phyloP scores from a whole-genome alignment of 2,329 filamentous ascomycete genomes.

The Epichloe baconii region DNA sequence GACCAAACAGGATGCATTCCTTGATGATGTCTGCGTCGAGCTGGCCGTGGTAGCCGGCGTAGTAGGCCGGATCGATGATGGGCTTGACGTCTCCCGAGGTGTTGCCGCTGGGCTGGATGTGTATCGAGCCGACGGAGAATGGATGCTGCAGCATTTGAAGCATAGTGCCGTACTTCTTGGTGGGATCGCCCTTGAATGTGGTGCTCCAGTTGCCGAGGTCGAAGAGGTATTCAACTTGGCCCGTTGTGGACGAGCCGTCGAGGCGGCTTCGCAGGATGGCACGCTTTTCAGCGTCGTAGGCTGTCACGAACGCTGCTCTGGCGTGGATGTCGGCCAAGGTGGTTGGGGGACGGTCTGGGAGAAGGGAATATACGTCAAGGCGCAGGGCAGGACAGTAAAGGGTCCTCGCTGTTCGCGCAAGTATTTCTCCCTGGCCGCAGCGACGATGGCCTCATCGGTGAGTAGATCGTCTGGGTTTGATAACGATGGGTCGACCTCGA shows the following conservation, averaged over 20 bases:
- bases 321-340: slow-evolving; percentile 11
- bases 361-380: slow-evolving; percentile 29
- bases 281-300: slow-evolving; percentile 12
- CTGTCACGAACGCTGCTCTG: slow-evolving; percentile 11
- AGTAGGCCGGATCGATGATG: slow-evolving; percentile 30
- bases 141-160: slow-evolving; percentile 39
- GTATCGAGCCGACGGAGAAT: slow-evolving; percentile 33
- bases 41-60: slow-evolving; percentile 22
- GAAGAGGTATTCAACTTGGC: slow-evolving; percentile 36
- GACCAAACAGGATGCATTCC: slow-evolving; percentile 24
- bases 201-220: slow-evolving; percentile 34
- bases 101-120: slow-evolving; percentile 21
- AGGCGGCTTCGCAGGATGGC: slow-evolving; percentile 22
- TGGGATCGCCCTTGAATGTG: slow-evolving; percentile 17
- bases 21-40: slow-evolving; percentile 31
- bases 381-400: slow-evolving; percentile 25
- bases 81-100: slow-evolving; percentile 16
- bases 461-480: slow-evolving; percentile 27
- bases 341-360: slow-evolving; percentile 18
- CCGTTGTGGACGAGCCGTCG: slow-evolving; percentile 18
- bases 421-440: slow-evolving; percentile 22
- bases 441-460: slow-evolving; percentile 13
- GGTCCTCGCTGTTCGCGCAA: slow-evolving; percentile 19
- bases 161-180: slow-evolving; percentile 34
- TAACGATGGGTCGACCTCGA: slow-evolving; percentile 30